A percentile compares a stretch with the other conserved stretches of the same genome.
These are phyloP conservation scores for Hansfordia pulvinata DNA, from an alignment of 2,329 filamentous ascomycete species.

Conservation along the genomic window DNA sequence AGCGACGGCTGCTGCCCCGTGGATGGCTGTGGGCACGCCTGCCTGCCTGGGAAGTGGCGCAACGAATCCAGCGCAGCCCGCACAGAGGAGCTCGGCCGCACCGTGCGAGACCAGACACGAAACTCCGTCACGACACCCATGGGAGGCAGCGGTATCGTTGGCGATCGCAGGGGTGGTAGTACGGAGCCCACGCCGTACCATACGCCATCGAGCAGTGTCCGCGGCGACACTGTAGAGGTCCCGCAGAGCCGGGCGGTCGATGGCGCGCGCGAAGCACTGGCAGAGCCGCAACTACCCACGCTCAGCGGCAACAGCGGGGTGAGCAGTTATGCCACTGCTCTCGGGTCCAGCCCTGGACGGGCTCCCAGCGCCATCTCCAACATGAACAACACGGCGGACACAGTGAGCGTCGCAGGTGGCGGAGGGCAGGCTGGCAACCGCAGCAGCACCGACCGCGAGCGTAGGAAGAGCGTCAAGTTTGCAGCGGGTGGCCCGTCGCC, in stretches of 20 bases:
- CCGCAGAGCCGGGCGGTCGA: constrained; percentile 47
- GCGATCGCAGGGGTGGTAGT: constrained; percentile 5
- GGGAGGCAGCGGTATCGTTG: constrained; percentile 5
- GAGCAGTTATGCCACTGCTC: constrained; percentile 5
- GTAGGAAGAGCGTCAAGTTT: constrained; percentile 54
- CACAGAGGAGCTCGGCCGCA: constrained; percentile 38
- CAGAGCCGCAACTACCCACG: constrained; percentile 14
- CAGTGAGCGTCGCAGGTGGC: constrained; percentile 3
- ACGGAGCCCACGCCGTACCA: constrained; percentile 5
- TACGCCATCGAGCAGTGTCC: constrained; percentile 16
- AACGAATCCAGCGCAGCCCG: constrained; percentile 29
- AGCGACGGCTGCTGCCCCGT: constrained; percentile 48
- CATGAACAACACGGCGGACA: constrained; percentile 4
- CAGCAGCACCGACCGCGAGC: constrained; percentile 30
- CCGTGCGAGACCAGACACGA: constrained; percentile 26
- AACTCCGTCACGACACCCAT: constrained; percentile 6
- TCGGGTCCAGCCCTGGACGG: constrained; percentile 39
- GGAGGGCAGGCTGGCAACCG: constrained; percentile 8
- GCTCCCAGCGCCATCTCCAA: constrained; percentile 1
- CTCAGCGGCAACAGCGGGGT: constrained; percentile 3
- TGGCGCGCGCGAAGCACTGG: constrained; percentile 39
- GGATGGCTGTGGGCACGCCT: constrained; percentile 53
- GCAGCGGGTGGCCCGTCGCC: constrained; percentile 19
- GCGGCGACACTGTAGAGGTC: constrained; percentile 38
- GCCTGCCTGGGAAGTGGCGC: constrained; percentile 42